Base-by-base conservation (phyloP, 2,329 filamentous ascomycete genomes). In the Metarhizium rileyi region DNA sequence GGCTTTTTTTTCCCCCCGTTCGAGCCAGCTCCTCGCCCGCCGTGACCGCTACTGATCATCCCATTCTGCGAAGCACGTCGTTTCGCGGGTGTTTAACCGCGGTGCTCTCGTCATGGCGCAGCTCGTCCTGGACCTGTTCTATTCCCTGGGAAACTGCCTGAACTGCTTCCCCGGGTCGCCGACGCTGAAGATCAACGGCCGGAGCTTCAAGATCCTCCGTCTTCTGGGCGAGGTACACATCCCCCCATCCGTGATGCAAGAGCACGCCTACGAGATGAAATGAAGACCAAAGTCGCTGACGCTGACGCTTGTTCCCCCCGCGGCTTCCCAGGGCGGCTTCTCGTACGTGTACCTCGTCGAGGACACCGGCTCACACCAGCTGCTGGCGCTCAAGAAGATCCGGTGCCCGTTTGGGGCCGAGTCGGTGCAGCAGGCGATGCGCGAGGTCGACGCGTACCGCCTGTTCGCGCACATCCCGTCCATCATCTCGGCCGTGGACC, bases 341-440 rank as follows among this genome's bases (percentile, higher is more conserved):
- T 95, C 90, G 56, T 98, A 97, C 70, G 93, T 98, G 59, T 98
- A 98, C 71, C 87, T 98, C 52, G 93, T 98, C 52, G 87, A 97
- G 75, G 90, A 96, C 67, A 91, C 86, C 44, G 75, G 81, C 49
- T 86, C 82, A 47, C 86, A 87, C 52, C 83, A 91, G 60, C 80
- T 95, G 44, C 91, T 95, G 67, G 93, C 93, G 18, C 83, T 97
- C 54, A 98, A 98, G 71, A 98, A 98, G 78, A 98, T 98, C 68
- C 85, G 91, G 64, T 98, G 93, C 75, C 91, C 93, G 4, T 97
- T 98, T 63, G 93, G 93, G 57, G 86, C 93, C 68, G 93, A 98
- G 74, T 95, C 89, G 25, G 91, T 98, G 52, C 83, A 89, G 57
- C 89, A 88, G 66, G 93, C 93, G 47, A 85, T 97, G 77, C 91